phyloP scores from a whole-genome alignment of 768 basidiomycete species.

The Crucibulum laeve region DNA sequence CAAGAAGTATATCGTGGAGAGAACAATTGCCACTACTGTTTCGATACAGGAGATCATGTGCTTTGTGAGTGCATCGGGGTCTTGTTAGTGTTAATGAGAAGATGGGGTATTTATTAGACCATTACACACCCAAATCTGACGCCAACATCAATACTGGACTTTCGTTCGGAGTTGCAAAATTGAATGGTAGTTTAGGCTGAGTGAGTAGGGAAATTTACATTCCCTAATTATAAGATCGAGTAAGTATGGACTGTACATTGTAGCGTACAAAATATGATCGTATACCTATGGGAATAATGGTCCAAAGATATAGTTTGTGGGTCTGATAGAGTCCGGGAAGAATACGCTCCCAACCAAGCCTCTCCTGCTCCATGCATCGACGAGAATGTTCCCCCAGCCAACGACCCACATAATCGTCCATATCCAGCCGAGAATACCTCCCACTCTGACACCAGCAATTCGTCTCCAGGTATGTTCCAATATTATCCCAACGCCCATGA shows the following conservation, averaged over 20 bases:
- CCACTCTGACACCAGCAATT: slow-evolving; percentile 27
- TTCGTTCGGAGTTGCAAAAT: no score
- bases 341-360: slow-evolving; percentile 4
- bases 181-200: no score
- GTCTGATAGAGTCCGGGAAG: background rate
- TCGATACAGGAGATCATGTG: slow-evolving; percentile 29
- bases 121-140: background rate
- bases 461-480: slow-evolving; percentile 33
- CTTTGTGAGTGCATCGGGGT: slow-evolving; percentile 21
- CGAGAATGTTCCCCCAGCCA: slow-evolving; percentile 26
- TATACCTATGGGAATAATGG: no score
- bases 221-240: no score
- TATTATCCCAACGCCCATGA: slow-evolving; percentile 33
- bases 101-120: background rate
- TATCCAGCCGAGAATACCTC: slow-evolving; percentile 34
- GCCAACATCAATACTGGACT: no score
- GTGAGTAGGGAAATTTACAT: no score
- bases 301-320: slow-evolving; percentile 1
- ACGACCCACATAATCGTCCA: slow-evolving; percentile 37
- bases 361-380: slow-evolving; percentile 26
- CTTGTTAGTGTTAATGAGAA: background rate
- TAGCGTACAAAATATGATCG: no score
- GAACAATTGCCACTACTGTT: slow-evolving; percentile 26
- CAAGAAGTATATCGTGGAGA: slow-evolving; percentile 14
- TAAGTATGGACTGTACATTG: no score